Percentiles rank a stretch among this genome's conserved stretches.
These are phyloP conservation scores for Phyllosticta paracitricarpa DNA, from an alignment of 2,329 filamentous ascomycete species.

Conservation along the genomic window DNA sequence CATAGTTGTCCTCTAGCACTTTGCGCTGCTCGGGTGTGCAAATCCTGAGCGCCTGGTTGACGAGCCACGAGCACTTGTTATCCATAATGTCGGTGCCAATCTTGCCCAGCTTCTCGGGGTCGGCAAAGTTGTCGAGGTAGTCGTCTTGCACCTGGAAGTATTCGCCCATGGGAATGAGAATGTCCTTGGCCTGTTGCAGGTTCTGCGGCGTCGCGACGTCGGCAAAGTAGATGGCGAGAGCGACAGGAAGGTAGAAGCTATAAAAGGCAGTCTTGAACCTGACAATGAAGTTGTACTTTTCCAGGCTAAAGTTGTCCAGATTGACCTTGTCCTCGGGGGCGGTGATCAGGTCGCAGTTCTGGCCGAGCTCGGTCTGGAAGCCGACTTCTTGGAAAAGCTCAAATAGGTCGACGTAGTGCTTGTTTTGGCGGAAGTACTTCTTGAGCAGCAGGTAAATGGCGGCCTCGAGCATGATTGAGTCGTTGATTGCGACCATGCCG, in stretches of 20 bases:
- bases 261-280: slow-evolving; percentile 99
- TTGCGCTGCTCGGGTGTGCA: slow-evolving; percentile 77
- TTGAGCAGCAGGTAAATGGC: slow-evolving; percentile 85
- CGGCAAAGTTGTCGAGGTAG: slow-evolving; percentile 95
- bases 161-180: slow-evolving; percentile 93
- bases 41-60: slow-evolving; percentile 83
- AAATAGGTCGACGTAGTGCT: slow-evolving; percentile 78
- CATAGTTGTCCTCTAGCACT: slow-evolving; percentile 86
- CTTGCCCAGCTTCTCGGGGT: slow-evolving; percentile 89
- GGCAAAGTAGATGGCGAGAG: slow-evolving; percentile 76
- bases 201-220: slow-evolving; percentile 79
- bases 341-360: slow-evolving; percentile 88
- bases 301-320: slow-evolving; percentile 87
- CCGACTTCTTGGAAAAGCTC: slow-evolving; percentile 95
- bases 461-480: slow-evolving; percentile 68
- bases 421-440: slow-evolving; percentile 84
- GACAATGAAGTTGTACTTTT: slow-evolving; percentile 97
- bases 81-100: slow-evolving; percentile 98
- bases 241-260: slow-evolving; percentile 96
- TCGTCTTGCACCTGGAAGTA: slow-evolving; percentile 99
- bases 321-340: slow-evolving; percentile 90
- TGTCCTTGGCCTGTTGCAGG: slow-evolving; percentile 78
- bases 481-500: slow-evolving; percentile 96
- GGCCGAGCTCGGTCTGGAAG: slow-evolving; percentile 90
- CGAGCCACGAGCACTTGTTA: slow-evolving; percentile 98